Conservation (phyloP, 1,139 yeast species). For the Pichia sp. region DNA sequence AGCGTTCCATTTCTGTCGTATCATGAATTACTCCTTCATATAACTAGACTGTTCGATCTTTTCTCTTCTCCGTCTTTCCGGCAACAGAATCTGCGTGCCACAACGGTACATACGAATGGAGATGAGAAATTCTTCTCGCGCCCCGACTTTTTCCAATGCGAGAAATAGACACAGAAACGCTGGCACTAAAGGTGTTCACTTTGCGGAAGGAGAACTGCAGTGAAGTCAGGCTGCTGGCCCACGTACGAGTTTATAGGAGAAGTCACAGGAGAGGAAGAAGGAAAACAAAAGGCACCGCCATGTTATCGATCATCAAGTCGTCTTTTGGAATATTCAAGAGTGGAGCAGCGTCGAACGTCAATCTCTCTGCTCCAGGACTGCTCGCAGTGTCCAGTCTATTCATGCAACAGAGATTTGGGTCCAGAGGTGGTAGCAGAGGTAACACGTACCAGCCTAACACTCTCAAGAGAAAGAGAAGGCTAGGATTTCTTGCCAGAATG, state of each 20-base stretch:
- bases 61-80: neutral
- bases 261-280: too few relatives aligned
- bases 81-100: neutral
- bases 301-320: conserved; percentile 11
- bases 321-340: conserved; percentile 2
- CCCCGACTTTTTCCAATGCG: neutral
- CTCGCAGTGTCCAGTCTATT: conserved; percentile 16
- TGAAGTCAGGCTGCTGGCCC: too few relatives aligned
- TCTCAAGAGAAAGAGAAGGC: conserved; percentile 79
- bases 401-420: conserved; percentile 37
- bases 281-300: neutral
- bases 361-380: conserved; percentile 14
- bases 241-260: too few relatives aligned
- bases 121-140: neutral
- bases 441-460: conserved; percentile 94
- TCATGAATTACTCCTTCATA: too few relatives aligned
- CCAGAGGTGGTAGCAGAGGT: conserved; percentile 82
- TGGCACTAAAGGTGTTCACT: too few relatives aligned
- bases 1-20: too few relatives aligned
- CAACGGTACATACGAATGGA: too few relatives aligned
- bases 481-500: conserved; percentile 89
- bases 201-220: too few relatives aligned
- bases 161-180: too few relatives aligned
- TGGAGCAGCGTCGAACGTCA: conserved; percentile 1
- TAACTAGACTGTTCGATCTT: neutral